A percentile compares a stretch with the other conserved stretches of the same genome.
phyloP scores from a whole-genome alignment of 495 filamentous ascomycete species.

The Aspergillus hancockii region DNA sequence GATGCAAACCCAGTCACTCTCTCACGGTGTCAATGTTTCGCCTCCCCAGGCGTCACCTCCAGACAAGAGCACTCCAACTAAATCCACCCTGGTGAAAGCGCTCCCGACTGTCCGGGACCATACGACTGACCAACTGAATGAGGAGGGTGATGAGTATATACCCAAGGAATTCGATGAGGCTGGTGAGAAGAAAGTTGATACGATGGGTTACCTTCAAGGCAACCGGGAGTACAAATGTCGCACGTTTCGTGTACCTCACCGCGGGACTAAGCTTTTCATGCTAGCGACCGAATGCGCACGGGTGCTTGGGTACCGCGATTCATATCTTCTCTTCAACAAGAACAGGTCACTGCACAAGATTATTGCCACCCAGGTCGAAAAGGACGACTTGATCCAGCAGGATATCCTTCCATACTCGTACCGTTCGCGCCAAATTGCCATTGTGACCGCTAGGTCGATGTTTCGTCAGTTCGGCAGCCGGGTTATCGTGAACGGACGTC shows the following conservation, averaged over 20 bases:
- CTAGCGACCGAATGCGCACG: conserved; percentile 96
- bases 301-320: conserved; percentile 93
- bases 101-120: conserved; percentile 95
- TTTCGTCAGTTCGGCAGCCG: conserved; percentile 98
- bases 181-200: conserved; percentile 89
- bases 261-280: conserved; percentile 96
- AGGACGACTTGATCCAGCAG: conserved; percentile 92
- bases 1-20: conserved; percentile 67
- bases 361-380: conserved; percentile 93
- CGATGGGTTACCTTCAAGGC: conserved; percentile 77
- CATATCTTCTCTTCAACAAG: conserved; percentile 98
- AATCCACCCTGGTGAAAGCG: conserved; percentile 83
- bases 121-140: conserved; percentile 91
- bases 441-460: conserved; percentile 98
- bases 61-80: conserved; percentile 84
- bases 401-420: conserved; percentile 98
- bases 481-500: conserved; percentile 83
- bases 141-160: conserved; percentile 94
- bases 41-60: conserved; percentile 76
- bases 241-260: conserved; percentile 87
- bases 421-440: conserved; percentile 94
- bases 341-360: conserved; percentile 97
- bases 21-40: conserved; percentile 52
- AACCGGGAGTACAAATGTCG: conserved; percentile 88
- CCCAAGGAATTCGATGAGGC: conserved; percentile 88